phyloP scores from a whole-genome alignment of 2,329 filamentous ascomycete genomes.

The Raffaelea ambrosiae region DNA sequence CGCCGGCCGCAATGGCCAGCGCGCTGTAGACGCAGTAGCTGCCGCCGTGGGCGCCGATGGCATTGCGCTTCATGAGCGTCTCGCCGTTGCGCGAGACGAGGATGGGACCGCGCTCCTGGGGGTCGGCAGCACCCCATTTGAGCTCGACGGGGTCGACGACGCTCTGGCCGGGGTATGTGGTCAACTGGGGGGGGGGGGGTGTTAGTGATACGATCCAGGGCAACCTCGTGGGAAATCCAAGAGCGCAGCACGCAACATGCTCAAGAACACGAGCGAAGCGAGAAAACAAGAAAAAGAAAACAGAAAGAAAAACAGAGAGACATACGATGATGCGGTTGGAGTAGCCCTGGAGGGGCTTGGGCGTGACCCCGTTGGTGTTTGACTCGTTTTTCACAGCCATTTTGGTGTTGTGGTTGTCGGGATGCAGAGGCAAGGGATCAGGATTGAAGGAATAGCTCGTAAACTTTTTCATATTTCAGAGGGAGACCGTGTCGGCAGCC shows the following conservation, averaged over 20 bases:
- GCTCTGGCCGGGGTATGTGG: constrained; percentile 6
- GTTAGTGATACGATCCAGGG: not conserved
- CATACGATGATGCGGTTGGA: not conserved
- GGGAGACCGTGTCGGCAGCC: too few species aligned
- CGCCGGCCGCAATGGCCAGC: constrained; percentile 5
- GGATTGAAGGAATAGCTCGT: not conserved
- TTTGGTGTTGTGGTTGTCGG: not conserved
- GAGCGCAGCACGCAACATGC: too few species aligned
- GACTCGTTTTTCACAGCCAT: not conserved
- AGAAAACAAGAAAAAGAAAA: not conserved
- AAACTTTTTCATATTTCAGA: not conserved
- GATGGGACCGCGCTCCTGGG: constrained; percentile 3
- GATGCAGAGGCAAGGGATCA: not conserved
- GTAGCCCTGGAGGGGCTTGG: not conserved
- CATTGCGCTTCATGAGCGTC: constrained; percentile 5
- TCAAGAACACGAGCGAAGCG: not conserved
- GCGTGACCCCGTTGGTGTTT: not conserved
- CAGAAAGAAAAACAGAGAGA: not conserved
- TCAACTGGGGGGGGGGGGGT: constrained; percentile 2
- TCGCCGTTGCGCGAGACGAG: constrained; percentile 4
- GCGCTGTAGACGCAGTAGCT: constrained; percentile 8
- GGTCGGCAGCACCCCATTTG: constrained; percentile 4
- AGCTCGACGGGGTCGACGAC: constrained; percentile 6
- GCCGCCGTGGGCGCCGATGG: constrained; percentile 5
- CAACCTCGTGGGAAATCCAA: not conserved